Conservation (phyloP, 2,329 filamentous ascomycete species). For the Raffaelea ambrosiae region DNA sequence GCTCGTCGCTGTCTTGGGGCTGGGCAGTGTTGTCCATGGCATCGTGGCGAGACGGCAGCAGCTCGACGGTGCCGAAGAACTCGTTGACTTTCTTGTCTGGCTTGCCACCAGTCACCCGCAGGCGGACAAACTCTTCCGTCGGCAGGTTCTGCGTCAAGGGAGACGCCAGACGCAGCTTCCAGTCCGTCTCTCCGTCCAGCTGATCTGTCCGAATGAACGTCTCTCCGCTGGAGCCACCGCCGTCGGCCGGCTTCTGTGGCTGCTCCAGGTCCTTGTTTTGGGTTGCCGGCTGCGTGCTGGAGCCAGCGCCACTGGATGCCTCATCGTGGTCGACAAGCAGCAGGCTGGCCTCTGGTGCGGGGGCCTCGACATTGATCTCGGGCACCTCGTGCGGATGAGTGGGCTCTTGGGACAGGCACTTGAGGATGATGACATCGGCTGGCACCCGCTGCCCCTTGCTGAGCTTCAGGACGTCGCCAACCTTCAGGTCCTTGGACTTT, state of each 20-base stretch:
- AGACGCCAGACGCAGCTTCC: slow-evolving; percentile 88
- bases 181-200: slow-evolving; percentile 94
- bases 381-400: slow-evolving; percentile 21
- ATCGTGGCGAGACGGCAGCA: slow-evolving; percentile 48
- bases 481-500: slow-evolving; percentile 80
- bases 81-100: slow-evolving; percentile 93
- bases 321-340: slow-evolving; percentile 4
- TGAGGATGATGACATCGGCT: slow-evolving; percentile 87
- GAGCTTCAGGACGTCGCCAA: slow-evolving; percentile 91
- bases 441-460: slow-evolving; percentile 88
- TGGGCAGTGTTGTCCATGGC: slow-evolving; percentile 24
- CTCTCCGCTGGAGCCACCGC: slow-evolving; percentile 56
- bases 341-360: slow-evolving; percentile 12
- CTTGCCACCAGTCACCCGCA: slow-evolving; percentile 72
- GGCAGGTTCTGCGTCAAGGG: slow-evolving; percentile 74
- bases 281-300: not conserved
- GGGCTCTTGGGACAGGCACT: slow-evolving; percentile 44
- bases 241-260: slow-evolving; percentile 18
- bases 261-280: not conserved
- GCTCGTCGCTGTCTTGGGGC: slow-evolving; percentile 17
- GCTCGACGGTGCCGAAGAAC: slow-evolving; percentile 81
- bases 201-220: slow-evolving; percentile 97
- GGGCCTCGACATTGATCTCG: slow-evolving; percentile 25
- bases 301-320: not conserved
- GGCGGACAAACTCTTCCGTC: slow-evolving; percentile 59